Percentiles rank a stretch among this genome's conserved stretches.
phyloP scores from a whole-genome alignment of 352 stramenopile genomes.

The Globisporangium iwayamae region DNA sequence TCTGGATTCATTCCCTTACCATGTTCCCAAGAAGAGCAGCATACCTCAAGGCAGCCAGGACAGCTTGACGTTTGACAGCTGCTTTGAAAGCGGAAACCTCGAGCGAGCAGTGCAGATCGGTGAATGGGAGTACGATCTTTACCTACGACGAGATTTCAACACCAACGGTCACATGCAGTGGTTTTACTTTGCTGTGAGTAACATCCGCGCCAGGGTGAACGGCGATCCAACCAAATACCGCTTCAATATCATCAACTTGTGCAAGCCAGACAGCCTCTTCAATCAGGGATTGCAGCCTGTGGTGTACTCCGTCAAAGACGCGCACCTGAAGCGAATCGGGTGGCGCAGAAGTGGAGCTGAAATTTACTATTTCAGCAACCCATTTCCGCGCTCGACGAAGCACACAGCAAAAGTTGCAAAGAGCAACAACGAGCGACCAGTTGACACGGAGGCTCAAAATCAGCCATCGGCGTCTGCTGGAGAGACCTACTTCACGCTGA shows the following conservation, averaged over 20 bases:
- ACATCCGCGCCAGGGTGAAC: conserved; percentile 29
- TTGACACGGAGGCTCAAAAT: not conserved
- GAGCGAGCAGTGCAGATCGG: conserved; percentile 79
- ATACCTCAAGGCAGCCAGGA: conserved; percentile 18
- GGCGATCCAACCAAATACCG: conserved; percentile 38
- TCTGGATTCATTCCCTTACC: conserved; percentile 27
- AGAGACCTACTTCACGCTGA: conserved; percentile 81
- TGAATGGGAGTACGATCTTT: conserved; percentile 87
- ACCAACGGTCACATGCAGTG: conserved; percentile 87
- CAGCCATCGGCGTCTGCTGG: not conserved
- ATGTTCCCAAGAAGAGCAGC: conserved; percentile 25
- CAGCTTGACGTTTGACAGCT: conserved; percentile 88
- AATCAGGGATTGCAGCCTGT: conserved; percentile 90
- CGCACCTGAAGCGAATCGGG: conserved; percentile 39
- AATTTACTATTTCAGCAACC: conserved; percentile 88
- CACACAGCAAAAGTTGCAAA: not conserved
- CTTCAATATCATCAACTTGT: conserved; percentile 93
- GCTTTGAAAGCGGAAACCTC: conserved; percentile 92
- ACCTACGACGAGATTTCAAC: conserved; percentile 85
- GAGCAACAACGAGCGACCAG: conserved; percentile 4
- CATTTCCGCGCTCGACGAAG: conserved; percentile 30
- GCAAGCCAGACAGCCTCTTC: conserved; percentile 90
- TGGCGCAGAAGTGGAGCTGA: conserved; percentile 75
- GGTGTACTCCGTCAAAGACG: conserved; percentile 81
- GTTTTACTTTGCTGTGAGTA: conserved; percentile 94